Evolutionary conservation across 1,139 yeast species (phyloP), one percentile per base, ranked within the genome.

Genomic region (Trichomonascaceae sp.): DNA sequence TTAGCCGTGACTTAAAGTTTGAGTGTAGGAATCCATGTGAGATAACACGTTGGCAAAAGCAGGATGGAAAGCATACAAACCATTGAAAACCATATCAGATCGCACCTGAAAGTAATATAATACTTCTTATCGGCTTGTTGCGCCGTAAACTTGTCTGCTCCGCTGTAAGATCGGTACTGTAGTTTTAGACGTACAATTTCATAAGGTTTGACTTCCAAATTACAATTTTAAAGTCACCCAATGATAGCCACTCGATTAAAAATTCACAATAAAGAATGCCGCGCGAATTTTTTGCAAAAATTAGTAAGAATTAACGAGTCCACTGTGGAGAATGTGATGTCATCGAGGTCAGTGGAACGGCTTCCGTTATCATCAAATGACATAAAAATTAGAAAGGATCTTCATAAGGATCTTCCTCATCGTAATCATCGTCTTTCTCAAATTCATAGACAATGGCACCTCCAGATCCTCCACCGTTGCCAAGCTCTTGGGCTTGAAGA

Each of bases 341-440:
- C 32, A 5, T 5, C 12, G 32, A 22, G 6, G 24, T 6, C 6
- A 22, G 6, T 22, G 24, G 6, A 22, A 3, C 6, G 6, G 6
- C 24, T 22, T 22, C 6, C 24, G 6, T 22, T 3, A 22, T 22
- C 3, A 27, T 27, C 32, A 8, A 10, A 7, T 5, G 10, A 27
- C 5, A 27, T 27, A 10, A 27, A 27, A 6, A 20, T 66, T 68
- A 90, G 64, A 90, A 91, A 3, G 98, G 98, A 66, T 93, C 98
- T 66, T 93, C 99, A 63, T 85, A 91, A 0, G 98, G 97, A 69
- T 93, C 99, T 61, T 93, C 98, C 69, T 93, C 98, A 66, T 93
- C 98, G 62, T 90, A 91, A 67, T 91, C 98, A 67, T 91, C 85
- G 61, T 80, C 84, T 62, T 80, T 79, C 63, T 87, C 96, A 66